These are phyloP conservation scores for Didymosphaeria variabile DNA, from an alignment of 2,329 filamentous ascomycete species.

Conservation along the genomic window DNA sequence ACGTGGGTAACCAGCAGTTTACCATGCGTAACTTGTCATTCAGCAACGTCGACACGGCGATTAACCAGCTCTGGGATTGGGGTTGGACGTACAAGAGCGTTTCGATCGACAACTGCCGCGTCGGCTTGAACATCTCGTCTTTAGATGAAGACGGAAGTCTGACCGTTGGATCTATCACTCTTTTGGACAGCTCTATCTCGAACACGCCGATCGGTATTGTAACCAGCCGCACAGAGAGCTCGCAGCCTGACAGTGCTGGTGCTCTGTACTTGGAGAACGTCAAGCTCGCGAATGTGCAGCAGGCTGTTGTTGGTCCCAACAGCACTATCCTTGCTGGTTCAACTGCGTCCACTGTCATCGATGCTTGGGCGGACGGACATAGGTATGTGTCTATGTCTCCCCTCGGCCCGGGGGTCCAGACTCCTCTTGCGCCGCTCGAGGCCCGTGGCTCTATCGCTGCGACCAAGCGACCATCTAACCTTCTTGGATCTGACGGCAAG, in stretches of 20 bases:
- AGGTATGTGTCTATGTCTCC: conserved; percentile 51
- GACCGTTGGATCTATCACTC: conserved; percentile 63
- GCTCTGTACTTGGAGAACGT: conserved; percentile 66
- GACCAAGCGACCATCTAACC: conserved; percentile 49
- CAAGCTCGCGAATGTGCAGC: conserved; percentile 62
- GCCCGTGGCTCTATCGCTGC: conserved; percentile 57
- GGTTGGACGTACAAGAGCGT: conserved; percentile 65
- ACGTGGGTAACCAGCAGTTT: conserved; percentile 60
- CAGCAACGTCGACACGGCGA: conserved; percentile 60
- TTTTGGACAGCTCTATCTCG: conserved; percentile 65
- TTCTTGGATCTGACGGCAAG: conserved; percentile 57
- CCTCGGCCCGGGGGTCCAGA: conserved; percentile 15
- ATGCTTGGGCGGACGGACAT: conserved; percentile 47
- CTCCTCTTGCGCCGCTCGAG: conserved; percentile 25
- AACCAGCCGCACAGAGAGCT: conserved; percentile 56
- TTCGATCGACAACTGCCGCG: conserved; percentile 61
- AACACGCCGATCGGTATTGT: conserved; percentile 61
- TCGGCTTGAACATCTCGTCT: conserved; percentile 61
- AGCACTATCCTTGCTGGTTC: conserved; percentile 39
- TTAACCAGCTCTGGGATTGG: conserved; percentile 69
- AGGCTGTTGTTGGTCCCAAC: conserved; percentile 34
- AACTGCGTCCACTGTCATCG: conserved; percentile 28
- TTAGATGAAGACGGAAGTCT: conserved; percentile 46
- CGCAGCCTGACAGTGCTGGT: conserved; percentile 56
- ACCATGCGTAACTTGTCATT: conserved; percentile 67